Conservation (phyloP, 495 filamentous ascomycete genomes). For the Neurospora tetrasperma region DNA sequence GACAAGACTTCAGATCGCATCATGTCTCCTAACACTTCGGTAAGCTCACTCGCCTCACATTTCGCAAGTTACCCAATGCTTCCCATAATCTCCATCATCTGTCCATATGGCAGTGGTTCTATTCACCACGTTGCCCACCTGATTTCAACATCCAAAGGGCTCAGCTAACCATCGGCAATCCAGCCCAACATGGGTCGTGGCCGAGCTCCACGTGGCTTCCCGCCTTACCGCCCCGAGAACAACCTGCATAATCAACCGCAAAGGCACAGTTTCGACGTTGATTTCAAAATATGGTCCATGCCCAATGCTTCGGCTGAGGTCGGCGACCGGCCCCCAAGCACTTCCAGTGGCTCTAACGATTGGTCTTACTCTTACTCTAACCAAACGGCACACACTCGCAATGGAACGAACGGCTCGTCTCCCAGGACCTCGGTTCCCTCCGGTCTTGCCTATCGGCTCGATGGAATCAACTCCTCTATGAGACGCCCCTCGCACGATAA, state of each 20-base stretch:
- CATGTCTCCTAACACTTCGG: background rate
- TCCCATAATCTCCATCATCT: background rate
- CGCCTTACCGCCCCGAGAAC: background rate
- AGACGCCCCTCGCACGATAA: background rate
- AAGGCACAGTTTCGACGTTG: background rate
- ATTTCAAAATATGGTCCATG: background rate
- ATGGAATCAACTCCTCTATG: background rate
- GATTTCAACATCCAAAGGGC: background rate
- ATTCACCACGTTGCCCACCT: background rate
- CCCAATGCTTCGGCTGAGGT: background rate
- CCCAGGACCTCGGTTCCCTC: background rate
- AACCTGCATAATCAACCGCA: background rate
- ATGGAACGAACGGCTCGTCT: background rate
- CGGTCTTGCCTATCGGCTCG: background rate
- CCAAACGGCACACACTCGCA: background rate
- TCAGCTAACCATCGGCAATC: background rate
- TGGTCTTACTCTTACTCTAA: background rate
- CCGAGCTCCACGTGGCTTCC: background rate
- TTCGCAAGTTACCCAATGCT: background rate
- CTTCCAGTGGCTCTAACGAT: background rate
- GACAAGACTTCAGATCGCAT: background rate
- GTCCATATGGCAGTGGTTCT: background rate
- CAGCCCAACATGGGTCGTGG: background rate
- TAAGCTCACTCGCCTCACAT: background rate
- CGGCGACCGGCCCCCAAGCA: background rate